These are phyloP conservation scores for Camillea tinctor DNA, from an alignment of 2,329 filamentous ascomycete genomes.

Conservation along the genomic window DNA sequence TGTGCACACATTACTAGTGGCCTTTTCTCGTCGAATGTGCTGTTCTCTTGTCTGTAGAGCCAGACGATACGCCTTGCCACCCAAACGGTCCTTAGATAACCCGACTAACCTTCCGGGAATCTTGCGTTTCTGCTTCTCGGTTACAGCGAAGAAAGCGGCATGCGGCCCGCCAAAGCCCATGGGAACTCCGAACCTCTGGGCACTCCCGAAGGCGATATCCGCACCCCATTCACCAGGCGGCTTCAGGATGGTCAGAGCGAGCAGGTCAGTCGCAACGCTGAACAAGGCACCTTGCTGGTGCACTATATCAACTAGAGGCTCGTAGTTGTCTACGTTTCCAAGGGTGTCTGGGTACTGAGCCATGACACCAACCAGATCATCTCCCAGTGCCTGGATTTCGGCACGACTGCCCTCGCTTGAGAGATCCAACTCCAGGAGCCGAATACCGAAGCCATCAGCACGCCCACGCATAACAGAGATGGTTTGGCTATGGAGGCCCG, in stretches of 20 bases:
- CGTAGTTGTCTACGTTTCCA: slow-evolving; percentile 76
- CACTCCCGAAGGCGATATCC: slow-evolving; percentile 90
- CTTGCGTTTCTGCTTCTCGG: slow-evolving; percentile 89
- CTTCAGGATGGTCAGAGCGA: slow-evolving; percentile 82
- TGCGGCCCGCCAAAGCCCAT: slow-evolving; percentile 94
- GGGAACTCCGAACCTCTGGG: slow-evolving; percentile 88
- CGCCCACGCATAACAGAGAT: slow-evolving; percentile 80
- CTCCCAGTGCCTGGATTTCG: slow-evolving; percentile 69
- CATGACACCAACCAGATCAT: slow-evolving; percentile 83
- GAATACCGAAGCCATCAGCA: slow-evolving; percentile 88
- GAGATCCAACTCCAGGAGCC: slow-evolving; percentile 71
- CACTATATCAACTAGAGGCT: slow-evolving; percentile 69
- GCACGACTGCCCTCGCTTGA: slow-evolving; percentile 59
- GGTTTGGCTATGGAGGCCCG: slow-evolving; percentile 81
- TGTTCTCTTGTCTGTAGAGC: slow-evolving; percentile 92
- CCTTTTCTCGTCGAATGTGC: slow-evolving; percentile 94
- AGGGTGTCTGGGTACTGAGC: slow-evolving; percentile 94
- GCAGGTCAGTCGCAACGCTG: slow-evolving; percentile 83
- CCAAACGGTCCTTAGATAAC: slow-evolving; percentile 85
- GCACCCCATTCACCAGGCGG: slow-evolving; percentile 93
- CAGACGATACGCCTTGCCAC: slow-evolving; percentile 76
- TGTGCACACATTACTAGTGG: slow-evolving; percentile 96
- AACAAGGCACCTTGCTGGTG: slow-evolving; percentile 78
- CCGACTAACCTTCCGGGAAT: slow-evolving; percentile 90
- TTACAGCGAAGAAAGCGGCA: slow-evolving; percentile 91